Base-by-base conservation (phyloP, 257 asterid genomes). In the Solanum sejunctum region DNA sequence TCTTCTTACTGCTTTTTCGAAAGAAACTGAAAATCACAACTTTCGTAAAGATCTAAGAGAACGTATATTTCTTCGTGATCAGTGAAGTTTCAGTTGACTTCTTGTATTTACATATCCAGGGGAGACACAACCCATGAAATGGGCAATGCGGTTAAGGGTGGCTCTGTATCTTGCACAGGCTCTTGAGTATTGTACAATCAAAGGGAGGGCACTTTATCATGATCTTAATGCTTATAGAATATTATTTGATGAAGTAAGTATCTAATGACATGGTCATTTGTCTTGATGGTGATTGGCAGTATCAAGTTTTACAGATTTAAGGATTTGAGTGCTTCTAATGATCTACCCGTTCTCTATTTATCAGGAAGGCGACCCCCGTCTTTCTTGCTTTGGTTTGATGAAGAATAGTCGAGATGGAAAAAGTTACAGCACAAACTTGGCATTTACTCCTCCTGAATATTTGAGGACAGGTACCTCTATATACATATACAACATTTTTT, bases 121-220 rank as follows among this genome's bases (percentile, higher is more conserved):
- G 99, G 99, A 96, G 85, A 47, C 98, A 84, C 98, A 96, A 84
- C 98, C 99, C 39, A 93, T 96, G 98, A 93, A 93, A 90, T 96
- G 99, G 98, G 95, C 98, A n/a, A 95, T 96, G 98, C 93, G 99
- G 83, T 90, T 96, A 88, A 92, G 99, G 88, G 99, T 96, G 83
- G 97, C 98, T 82, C 89, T 93, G 18, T 96, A 87, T 90, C 90
- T 95, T 84, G 98, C 97, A 15, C 97, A 96, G 89, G 99, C 98
- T 58, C 90, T 95, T 70, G 98, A 96, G 86, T 95, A 93, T 88
- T 96, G 99, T 90, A 95, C 95, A 3, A 89, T 86, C 92, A 94
- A 89, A 92, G 98, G 98, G 66, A 93, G 98, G 21, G 92, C 94
- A 63, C 98, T 96, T 84, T 96, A 96, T 91, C 99, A 96, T 77